Conservation (phyloP, 1,284 basidiomycete genomes). For the Ganoderma sinense region DNA sequence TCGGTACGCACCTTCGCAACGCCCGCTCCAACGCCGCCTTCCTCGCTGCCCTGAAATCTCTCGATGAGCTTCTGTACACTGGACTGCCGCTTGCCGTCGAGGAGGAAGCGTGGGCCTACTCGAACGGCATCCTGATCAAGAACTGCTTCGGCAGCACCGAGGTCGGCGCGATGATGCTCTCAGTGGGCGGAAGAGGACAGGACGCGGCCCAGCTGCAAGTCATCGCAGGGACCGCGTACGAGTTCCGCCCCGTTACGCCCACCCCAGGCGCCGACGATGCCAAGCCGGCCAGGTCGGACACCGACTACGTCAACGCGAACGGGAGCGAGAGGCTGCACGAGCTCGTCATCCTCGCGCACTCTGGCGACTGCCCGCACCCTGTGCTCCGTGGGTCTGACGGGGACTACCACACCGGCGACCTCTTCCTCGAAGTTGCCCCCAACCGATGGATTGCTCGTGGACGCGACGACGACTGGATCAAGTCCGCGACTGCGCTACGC, state of each 20-base stretch:
- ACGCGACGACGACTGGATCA: constrained; percentile 81
- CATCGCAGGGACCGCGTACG: constrained; percentile 62
- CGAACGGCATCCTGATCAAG: constrained; percentile 63
- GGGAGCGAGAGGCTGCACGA: constrained; percentile 56
- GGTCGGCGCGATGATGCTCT: constrained; percentile 71
- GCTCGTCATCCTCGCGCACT: constrained; percentile 67
- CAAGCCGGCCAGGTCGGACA: constrained; percentile 43
- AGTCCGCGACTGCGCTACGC: constrained; percentile 74
- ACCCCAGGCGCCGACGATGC: constrained; percentile 16
- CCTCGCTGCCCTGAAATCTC: constrained; percentile 54
- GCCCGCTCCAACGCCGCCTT: constrained; percentile 67
- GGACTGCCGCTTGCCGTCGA: constrained; percentile 37
- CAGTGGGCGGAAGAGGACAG: constrained; percentile 54
- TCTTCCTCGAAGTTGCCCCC: constrained; percentile 66
- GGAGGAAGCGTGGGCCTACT: constrained; percentile 64
- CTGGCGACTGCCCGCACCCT: constrained; percentile 70
- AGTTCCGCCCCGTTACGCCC: constrained; percentile 62
- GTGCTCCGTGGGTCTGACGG: constrained; percentile 65
- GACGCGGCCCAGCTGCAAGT: constrained; percentile 51
- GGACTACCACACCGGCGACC: constrained; percentile 76
- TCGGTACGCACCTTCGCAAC: constrained; percentile 65
- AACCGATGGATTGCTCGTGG: constrained; percentile 68
- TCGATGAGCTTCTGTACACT: constrained; percentile 41
- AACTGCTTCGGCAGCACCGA: constrained; percentile 82
- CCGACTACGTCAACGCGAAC: constrained; percentile 55